Base-by-base conservation (phyloP, 768 basidiomycete species). In the Trametes coccinea region DNA sequence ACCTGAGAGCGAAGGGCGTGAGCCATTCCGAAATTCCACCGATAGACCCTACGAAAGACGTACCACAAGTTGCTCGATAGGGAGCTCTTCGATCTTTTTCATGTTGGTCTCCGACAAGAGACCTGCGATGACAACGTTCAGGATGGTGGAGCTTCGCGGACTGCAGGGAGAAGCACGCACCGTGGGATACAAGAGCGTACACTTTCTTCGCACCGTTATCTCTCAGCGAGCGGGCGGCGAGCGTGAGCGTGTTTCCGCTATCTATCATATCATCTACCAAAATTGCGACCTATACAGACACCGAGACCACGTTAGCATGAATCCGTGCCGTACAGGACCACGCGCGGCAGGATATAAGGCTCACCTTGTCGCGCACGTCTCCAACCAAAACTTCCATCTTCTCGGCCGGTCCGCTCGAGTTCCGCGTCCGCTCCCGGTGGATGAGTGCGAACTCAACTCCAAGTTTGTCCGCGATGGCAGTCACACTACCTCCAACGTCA, bases 251-350 rank as follows among this genome's bases (percentile, higher is more conserved):
- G 40, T 80, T 83, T 11, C 95, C 96, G 5, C 93, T 93, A 73
- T 99, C 97, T 70, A 97, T 90, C 96, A 99, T 98, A 71, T 99
- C 97, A 73, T 99, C 97, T 37, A 99, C 93, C 48, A 99, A 82
- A 70, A 99, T 93, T 41, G 92, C 95, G 55, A 95, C 83, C 90
- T 94, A 22, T 22, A 50, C 9, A 41, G 52, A 13, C 29, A 43
- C 52, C 40, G 43, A 27, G 5, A 22, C 31, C 33, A 17, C 30
- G 53, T 57, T 13, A 60, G 46, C 60, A 41, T 33, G 31, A n/a
- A 14, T 22, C n/a, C 44, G n/a, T 17, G 29, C 16, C 17, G 29
- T 41, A 17, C 43, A 30, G 34, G 14, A 16, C 5, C 17, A 11
- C 29, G 30, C 48, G 48, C 39, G 27, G n/a, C 31, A 29, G 58